Evolutionary conservation across 1,139 yeast genomes (phyloP), one percentile per base, ranked within the genome.

Genomic region (Candida labiduridarum): DNA sequence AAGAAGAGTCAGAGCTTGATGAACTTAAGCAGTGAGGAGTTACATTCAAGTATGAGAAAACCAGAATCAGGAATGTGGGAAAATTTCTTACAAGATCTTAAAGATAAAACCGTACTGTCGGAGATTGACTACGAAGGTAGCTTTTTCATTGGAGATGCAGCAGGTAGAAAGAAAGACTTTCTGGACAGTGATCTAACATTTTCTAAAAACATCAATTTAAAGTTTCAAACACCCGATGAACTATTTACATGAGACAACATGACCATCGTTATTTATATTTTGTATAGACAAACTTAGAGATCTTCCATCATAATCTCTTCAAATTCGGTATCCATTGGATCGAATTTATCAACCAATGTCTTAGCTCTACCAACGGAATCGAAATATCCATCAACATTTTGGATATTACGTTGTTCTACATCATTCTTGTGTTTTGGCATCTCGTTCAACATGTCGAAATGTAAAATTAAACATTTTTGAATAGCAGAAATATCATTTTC

Each of bases 61-160:
- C 99, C 99, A 0, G 72, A 69, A 3, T 65, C 63, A 0, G 97
- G 96, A 0, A 85, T 89, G 91, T 85, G 87, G 83, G 65, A 72
- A 1, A 76, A 71, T 42, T 69, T 86, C 34, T 25, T 43, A 35
- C 25, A 22, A 12, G 40, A 34, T 22, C 33, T 43, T 9, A 54
- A 55, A 11, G 58, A 63, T n/a, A 35, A 57, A 46, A 59, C 48
- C 15, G 36, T 34, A 52, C 4, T 4, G 12, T n/a, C 9, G 10
- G 53, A 18, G 48, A 58, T 84, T 1, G 80, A 79, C 52, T 49
- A 66, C 41, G 71, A 67, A 0, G 57, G 69, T 27, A 81, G 89
- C 49, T 80, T 86, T 55, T 94, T 69, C 63, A 92, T 92, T n/a
- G 99, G 99, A 4, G 99, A 94, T 71, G 98, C 98, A 0, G 98